Conservation (phyloP, 2,329 filamentous ascomycete genomes). For the Pyrenophora tritici-repentis region DNA sequence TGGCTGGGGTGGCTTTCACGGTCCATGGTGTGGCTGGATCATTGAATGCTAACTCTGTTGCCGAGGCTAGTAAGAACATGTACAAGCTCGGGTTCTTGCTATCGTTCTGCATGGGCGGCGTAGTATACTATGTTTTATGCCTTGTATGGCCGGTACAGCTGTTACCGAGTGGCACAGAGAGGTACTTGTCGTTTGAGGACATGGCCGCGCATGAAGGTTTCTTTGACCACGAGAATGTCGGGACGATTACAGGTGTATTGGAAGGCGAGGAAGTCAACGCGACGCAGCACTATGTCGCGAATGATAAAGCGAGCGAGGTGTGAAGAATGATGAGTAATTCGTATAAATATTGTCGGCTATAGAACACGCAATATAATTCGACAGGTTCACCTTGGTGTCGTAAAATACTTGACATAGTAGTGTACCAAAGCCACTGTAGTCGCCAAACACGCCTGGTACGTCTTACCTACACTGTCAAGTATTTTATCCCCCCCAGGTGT, state of each 20-base stretch:
- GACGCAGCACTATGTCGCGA: conserved; percentile 12
- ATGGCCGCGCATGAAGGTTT: conserved; percentile 24
- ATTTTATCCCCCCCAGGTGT: no score
- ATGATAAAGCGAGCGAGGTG: conserved; percentile 14
- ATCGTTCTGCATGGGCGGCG: conserved; percentile 18
- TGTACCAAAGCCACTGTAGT: no score
- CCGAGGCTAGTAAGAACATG: conserved; percentile 24
- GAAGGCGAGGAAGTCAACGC: conserved; percentile 19
- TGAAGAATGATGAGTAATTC: conserved; percentile 3
- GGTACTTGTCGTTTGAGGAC: conserved; percentile 18
- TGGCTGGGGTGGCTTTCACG: conserved; percentile 24
- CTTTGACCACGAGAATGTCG: conserved; percentile 19
- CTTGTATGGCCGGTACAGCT: conserved; percentile 20
- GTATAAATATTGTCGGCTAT: no score
- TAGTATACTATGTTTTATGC: conserved; percentile 22
- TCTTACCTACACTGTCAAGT: no score
- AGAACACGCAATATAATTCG: background rate
- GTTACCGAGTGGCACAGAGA: conserved; percentile 15
- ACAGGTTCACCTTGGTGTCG: no score
- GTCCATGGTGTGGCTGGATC: conserved; percentile 26
- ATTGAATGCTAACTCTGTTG: conserved; percentile 19
- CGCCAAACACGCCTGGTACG: no score
- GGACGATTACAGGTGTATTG: conserved; percentile 20
- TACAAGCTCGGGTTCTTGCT: conserved; percentile 25
- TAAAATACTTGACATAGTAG: no score